Conservation (phyloP, 192 early-diverging fungal species). For the Podila horticola region DNA sequence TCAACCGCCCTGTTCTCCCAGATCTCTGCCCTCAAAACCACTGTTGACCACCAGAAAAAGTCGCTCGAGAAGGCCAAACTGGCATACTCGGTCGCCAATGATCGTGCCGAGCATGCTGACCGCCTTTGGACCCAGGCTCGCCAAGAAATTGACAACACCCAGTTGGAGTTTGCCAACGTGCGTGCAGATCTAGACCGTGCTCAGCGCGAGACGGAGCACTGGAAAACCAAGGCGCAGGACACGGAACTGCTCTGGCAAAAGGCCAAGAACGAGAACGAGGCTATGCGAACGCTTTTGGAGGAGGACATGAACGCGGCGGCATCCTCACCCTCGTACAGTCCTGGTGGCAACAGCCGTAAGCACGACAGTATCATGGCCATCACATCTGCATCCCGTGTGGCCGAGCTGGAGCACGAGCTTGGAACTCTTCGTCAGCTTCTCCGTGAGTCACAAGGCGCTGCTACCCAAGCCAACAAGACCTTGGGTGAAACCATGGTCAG, state of each 20-base stretch:
- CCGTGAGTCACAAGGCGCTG: conserved; percentile 39
- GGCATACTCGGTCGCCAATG: conserved; percentile 44
- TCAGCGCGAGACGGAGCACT: conserved; percentile 54
- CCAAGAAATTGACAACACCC: conserved; percentile 48
- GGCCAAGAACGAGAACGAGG: conserved; percentile 55
- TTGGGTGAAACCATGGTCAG: conserved; percentile 54
- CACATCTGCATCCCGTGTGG: conserved; percentile 38
- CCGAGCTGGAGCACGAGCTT: conserved; percentile 54
- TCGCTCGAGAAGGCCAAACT: conserved; percentile 56
- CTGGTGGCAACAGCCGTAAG: conserved; percentile 35
- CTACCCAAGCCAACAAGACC: conserved; percentile 48
- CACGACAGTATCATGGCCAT: conserved; percentile 52
- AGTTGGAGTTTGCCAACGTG: conserved; percentile 51
- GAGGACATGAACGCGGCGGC: conserved; percentile 50
- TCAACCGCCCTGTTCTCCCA: conserved; percentile 34
- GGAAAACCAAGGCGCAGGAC: conserved; percentile 54
- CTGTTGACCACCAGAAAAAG: conserved; percentile 56
- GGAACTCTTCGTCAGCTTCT: conserved; percentile 46
- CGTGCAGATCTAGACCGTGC: conserved; percentile 56
- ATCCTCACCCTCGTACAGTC: conserved; percentile 16
- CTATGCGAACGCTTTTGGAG: conserved; percentile 53
- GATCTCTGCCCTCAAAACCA: conserved; percentile 43
- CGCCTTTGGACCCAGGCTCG: conserved; percentile 56
- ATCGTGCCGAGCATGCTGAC: conserved; percentile 52
- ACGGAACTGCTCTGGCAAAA: conserved; percentile 54